These are phyloP conservation scores for Candida xiaguanensis DNA, from an alignment of 805 yeast genomes.

Conservation along the genomic window DNA sequence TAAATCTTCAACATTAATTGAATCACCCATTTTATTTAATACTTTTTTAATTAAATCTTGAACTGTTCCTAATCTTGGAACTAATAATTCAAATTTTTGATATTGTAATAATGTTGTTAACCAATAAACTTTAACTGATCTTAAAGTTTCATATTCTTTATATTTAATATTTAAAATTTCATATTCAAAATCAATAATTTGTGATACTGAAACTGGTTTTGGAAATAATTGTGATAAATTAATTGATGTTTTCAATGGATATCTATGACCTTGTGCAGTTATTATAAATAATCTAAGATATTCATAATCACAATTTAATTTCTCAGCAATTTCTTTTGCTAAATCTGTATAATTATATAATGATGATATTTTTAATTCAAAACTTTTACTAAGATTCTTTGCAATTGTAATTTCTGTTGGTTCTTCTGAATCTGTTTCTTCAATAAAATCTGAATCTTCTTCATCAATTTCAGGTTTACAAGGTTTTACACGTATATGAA, in stretches of 20 bases:
- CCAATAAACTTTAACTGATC: conserved; percentile 65
- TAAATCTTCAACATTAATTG: conserved; percentile 45
- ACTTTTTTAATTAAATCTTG: conserved; percentile 51
- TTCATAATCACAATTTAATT: conserved; percentile 47
- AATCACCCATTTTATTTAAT: conserved; percentile 35
- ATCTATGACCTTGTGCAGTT: conserved; percentile 52
- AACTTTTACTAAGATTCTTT: conserved; percentile 21
- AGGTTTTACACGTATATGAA: conserved; percentile 54
- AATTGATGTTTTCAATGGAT: conserved; percentile 38
- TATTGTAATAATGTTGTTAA: conserved; percentile 65
- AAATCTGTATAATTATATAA: conserved; percentile 56
- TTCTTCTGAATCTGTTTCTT: conserved; percentile 12
- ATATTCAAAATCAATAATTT: conserved; percentile 53
- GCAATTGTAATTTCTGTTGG: conserved; percentile 16
- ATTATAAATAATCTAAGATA: conserved; percentile 65
- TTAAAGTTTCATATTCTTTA: conserved; percentile 73
- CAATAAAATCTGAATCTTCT: conserved; percentile 48
- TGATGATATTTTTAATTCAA: conserved; percentile 69
- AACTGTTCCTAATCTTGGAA: conserved; percentile 61
- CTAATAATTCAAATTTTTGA: conserved; percentile 63
- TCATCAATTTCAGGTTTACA: conserved; percentile 40
- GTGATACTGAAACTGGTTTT: conserved; percentile 42
- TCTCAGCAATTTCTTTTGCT: conserved; percentile 55
- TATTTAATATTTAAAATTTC: conserved; percentile 75
- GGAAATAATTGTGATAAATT: conserved; percentile 40